Evolutionary conservation across 805 yeast genomes (phyloP), one percentile per base, ranked within the genome.

Genomic region (Candida argentea): DNA sequence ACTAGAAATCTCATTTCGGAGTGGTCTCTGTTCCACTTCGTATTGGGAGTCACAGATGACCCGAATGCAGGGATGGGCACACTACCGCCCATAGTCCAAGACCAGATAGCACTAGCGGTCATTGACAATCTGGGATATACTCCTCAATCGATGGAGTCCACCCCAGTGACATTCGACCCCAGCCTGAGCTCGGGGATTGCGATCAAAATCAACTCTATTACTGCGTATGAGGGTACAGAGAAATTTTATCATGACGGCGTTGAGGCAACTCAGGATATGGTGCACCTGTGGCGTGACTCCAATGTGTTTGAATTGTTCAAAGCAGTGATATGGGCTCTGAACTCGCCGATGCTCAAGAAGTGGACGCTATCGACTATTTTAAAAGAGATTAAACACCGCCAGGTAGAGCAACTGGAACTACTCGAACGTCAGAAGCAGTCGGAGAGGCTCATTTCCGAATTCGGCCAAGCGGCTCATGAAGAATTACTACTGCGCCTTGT

Each of bases 101-200:
- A n/a, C n/a, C n/a, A n/a, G n/a, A n/a, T n/a, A n/a, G n/a, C 56
- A 10, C 32, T 59, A n/a, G 56, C 55, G 2, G 38, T 61, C 1
- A 45, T 61, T 14, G 68, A 61, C 35, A 61, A 59, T 35, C 26
- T 36, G 3, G 63, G 58, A 25, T 59, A 45, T 30, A 39, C 66
- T 4, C 65, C 67, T 1, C 26, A 38, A 3, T 54, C 63, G 5
- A 36, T 50, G 2, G 64, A 56, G 31, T 30, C 43, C 4, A 37
- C 57, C 1, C 46, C 52, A 2, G 35, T 55, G 7, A 33, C 50
- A 1, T 44, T 48, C 20, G 33, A 37, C 20, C 31, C 38, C 5
- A 28, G 40, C n/a, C 16, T 32, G n/a, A 27, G 29, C 8, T 39
- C 36, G 22, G 57, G 52, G 28, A 24, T 26, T n/a, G 43, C 50